Evolutionary conservation across 495 filamentous ascomycete genomes (phyloP), one percentile per base, ranked within the genome.

Genomic region (Daldinia concentrica): DNA sequence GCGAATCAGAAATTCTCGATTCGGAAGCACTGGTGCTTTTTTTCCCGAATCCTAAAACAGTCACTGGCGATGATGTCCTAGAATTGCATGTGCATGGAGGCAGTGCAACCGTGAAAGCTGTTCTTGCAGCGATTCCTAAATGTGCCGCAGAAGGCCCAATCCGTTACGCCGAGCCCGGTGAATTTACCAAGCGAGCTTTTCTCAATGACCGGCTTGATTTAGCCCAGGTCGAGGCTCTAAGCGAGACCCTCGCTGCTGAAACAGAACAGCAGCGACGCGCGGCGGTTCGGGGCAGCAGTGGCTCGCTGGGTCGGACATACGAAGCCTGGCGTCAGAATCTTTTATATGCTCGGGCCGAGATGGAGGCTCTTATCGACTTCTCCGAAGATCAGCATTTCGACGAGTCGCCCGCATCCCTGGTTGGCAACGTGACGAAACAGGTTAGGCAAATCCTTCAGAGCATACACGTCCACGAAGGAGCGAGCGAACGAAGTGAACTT

Each of bases 311-410:
- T n/a, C 85, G 88, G 61, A 90, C 87, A 4, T 99, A 98, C 79
- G 95, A 98, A 69, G 66, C 64, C 29, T 99, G 95, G 96, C 87
- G 95, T 12, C 82, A 88, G 63, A 82, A 88, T 32, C 80, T 99
- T 6, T 82, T 98, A 7, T 84, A 91, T 70, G 94, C 94, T 26
- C 87, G 95, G 7, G 96, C 93, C 6, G 94, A 98, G 79, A 84
- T 98, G 56, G 95, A 99, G 77, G 95, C 95, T 0, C 80, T 98
- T 64, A 98, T 99, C 74, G 95, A 99, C 76, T 99, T 99, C 78
- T 90, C 91, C 1, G 95, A 99, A 79, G 96, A 98, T 74, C 95
- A 98, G 80, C 90, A 97, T 82, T 98, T 99, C 69, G 95, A 98
- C 61, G 93, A 97, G 74, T 91, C 92, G 1, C 91, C 93, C 0